phyloP scores from a whole-genome alignment of 495 filamentous ascomycete species.

The Neurospora sp. region DNA sequence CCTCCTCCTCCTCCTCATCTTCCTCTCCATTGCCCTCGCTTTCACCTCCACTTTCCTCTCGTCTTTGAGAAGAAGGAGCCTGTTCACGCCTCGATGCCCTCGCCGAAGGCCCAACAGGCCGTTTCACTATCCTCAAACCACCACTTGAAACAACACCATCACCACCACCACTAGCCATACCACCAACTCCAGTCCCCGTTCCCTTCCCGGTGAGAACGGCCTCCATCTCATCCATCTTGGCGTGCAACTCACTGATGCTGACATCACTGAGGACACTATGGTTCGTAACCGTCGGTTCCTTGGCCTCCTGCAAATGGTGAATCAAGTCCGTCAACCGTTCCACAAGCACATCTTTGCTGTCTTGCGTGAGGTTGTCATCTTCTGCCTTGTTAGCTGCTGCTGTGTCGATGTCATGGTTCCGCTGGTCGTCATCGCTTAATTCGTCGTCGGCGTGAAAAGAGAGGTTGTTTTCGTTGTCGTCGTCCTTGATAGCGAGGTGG shows the following conservation, averaged over 20 bases:
- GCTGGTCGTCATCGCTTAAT: neutral
- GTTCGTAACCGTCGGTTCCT: neutral
- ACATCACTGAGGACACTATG: neutral
- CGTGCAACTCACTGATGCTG: slow-evolving; percentile 25
- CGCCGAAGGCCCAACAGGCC: neutral
- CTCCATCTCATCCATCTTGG: slow-evolving; percentile 39
- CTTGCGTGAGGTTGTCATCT: slow-evolving; percentile 21
- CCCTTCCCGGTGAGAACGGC: slow-evolving; percentile 9
- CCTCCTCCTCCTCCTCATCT: neutral
- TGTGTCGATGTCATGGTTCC: slow-evolving; percentile 1
- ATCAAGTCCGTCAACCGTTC: slow-evolving; percentile 40
- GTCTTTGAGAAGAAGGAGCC: neutral
- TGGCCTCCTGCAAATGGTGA: slow-evolving; percentile 17
- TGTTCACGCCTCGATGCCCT: neutral
- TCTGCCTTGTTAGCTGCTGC: neutral
- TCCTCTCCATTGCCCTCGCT: neutral
- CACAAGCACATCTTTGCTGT: slow-evolving; percentile 38
- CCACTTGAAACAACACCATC: neutral
- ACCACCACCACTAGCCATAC: neutral
- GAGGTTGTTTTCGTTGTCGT: neutral
- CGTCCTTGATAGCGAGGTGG: slow-evolving; percentile 6
- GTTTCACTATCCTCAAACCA: neutral
- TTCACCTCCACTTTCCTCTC: neutral
- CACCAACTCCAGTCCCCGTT: neutral
- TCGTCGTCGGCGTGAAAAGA: slow-evolving; percentile 4